Evolutionary conservation across 805 yeast species (phyloP), one percentile per base, ranked within the genome.

Genomic region (Cyberlindnera mississippiensis): DNA sequence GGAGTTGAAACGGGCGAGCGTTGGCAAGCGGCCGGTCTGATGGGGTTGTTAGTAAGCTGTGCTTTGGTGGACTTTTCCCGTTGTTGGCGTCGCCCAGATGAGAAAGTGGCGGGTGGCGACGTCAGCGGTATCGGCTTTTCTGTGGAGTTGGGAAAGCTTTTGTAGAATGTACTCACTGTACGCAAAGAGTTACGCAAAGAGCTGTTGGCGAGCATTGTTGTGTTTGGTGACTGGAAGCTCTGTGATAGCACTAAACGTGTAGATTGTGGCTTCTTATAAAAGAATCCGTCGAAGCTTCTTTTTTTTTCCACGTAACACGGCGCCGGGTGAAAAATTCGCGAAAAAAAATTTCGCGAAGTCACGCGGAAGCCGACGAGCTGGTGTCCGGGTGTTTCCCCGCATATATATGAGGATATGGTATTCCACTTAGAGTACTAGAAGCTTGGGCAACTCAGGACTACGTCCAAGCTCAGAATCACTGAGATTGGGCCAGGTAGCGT

Each of bases 1-100:
- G 42, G 76, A 68, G 68, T 72, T 72, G 68, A 62, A 71, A 52
- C 76, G 72, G 47, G 66, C 59, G 44, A 58, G 51, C 30, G 56
- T 47, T 42, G 62, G 62, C 50, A 57, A 50, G 46, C 49, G 52
- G 38, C 58, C 53, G 38, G 54, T 27, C 52, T 47, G n/a, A 42
- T 28, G 9, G 10, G 14, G 14, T 8, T 28, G 57, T 50, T 51
- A 50, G 56, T 50, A 40, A 24, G 11, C 8, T 24, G 27, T n/a
- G n/a, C n/a, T n/a, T n/a, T n/a, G n/a, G n/a, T n/a, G n/a, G n/a
- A n/a, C n/a, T n/a, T n/a, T n/a, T n/a, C n/a, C n/a, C n/a, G n/a
- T n/a, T n/a, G n/a, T n/a, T n/a, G n/a, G 9, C 24, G 18, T 10
- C 37, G 26, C 6, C 27, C 13, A 19, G 19, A 30, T 28, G 29